Evolutionary conservation across 768 basidiomycete genomes (phyloP), one percentile per base, ranked within the genome.

Genomic region (Scleroderma bovista): DNA sequence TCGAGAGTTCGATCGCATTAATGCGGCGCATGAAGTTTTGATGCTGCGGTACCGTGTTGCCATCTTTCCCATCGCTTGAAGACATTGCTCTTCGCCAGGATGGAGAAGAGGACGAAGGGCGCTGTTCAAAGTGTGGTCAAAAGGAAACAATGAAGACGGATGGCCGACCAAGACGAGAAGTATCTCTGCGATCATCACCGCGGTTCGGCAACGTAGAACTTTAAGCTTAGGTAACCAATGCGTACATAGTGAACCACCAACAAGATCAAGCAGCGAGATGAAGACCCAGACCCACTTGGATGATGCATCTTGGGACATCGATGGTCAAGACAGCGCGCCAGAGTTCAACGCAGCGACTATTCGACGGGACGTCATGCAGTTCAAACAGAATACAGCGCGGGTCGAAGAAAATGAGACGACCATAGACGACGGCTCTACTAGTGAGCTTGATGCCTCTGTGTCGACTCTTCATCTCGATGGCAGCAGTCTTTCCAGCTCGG

Each of bases 101-200:
- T 96, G 93, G 3, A 96, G 78, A 15, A 93, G 79, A 3, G 81
- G 74, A 6, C 66, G 60, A 59, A 92, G 84, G 0, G 82, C 76
- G 5, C 86, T 79, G 60, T 83, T 77, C 37, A 88, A 61, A 29
- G 69, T 69, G 51, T 80, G 72, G 49, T 79, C 82, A 22, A 68
- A 58, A 16, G 80, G 75, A 67, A 96, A 93, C 46, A 96, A 73
- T 2, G 90, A 88, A 0, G 93, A 94, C 5, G 80, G 75, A 69
- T 96, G 92, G 33, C 93, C 93, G 3, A 88, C 83, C 43, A 96
- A 83, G 47, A 93, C 75, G 50, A 93, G 80, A 40, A 95, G 77
- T 48, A 94, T 73, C 69, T 95, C 93, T 57, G 91, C 85, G 55
- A 94, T 88, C 93, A 94, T 93, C 52, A 47, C 38, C 40, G 34